Base-by-base conservation (phyloP, 768 basidiomycete genomes). In the Leccinellum rugosiceps region DNA sequence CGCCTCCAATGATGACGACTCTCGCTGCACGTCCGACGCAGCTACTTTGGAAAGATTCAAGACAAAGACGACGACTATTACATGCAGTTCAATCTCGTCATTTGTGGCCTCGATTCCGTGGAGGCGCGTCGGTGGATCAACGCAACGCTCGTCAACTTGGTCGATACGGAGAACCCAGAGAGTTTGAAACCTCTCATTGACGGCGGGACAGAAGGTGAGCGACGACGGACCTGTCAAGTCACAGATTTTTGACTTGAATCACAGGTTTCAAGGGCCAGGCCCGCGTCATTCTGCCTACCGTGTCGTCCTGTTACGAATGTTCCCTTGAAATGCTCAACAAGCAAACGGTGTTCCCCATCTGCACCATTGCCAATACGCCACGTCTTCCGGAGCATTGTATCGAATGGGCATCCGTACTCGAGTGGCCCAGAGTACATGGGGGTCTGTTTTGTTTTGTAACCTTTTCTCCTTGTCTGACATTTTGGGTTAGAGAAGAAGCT, bases 51-150 rank as follows among this genome's bases (percentile, higher is more conserved):
- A 57, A 98, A 96, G 77, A 99, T 99, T 59, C 97, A 99, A 74
- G 97, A 98, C 75, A 98, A 98, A 71, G 92, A 81, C 60, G 90
- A 94, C 55, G 87, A 88, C 38, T 98, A 96, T 68, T 99, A 98
- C 76, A 79, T 91, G 82, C 91, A 96, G 74, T 99, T 99, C 77
- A 92, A 95, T 72, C 81, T 99, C 50, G 86, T 99, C 64, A 94
- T 99, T 59, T 98, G 96, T 65, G 97, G 97, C 9, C 83, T 99
- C 38, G 97, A 99, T 72, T 97, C 94, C 3, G 90, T 99, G 28
- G 94, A 98, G 73, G 97, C 97, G 19, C 83, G 97, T 38, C 83
- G 97, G 55, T 99, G 97, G 97, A 98, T 99, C 74, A 98, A 97
- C 67, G 94, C 96, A 5, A 99, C 95, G 23, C 84, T 99, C 25